These are phyloP conservation scores for Phaeophleospora eucalypticola DNA, from an alignment of 2,329 filamentous ascomycete genomes.

Conservation along the genomic window DNA sequence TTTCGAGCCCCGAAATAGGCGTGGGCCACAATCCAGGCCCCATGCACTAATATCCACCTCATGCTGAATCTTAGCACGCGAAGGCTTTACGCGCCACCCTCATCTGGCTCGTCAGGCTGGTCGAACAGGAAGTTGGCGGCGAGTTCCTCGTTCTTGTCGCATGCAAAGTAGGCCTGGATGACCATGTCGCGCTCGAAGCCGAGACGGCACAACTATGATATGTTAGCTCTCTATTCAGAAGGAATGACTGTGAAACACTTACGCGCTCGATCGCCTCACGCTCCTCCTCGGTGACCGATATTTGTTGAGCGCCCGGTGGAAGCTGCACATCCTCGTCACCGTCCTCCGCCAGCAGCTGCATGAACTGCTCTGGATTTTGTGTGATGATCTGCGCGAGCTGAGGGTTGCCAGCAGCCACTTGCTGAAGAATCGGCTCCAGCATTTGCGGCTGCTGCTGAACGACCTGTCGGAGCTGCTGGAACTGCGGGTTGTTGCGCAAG, in stretches of 20 bases:
- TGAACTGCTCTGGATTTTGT: constrained; percentile 87
- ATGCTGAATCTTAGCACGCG: no score
- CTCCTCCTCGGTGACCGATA: constrained; percentile 92
- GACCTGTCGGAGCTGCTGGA: constrained; percentile 94
- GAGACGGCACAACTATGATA: constrained; percentile 72
- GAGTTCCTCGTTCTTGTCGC: constrained; percentile 98
- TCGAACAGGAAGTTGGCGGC: constrained; percentile 98
- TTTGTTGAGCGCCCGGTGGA: constrained; percentile 82
- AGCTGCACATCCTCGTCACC: constrained; percentile 70
- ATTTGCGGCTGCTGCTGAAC: constrained; percentile 97
- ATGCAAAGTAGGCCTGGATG: constrained; percentile 98
- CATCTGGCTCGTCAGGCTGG: constrained; percentile 71
- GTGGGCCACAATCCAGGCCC: background rate
- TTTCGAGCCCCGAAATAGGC: background rate
- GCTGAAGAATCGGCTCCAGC: constrained; percentile 96
- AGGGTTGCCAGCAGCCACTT: constrained; percentile 91
- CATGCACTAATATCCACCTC: no score
- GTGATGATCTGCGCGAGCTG: constrained; percentile 90
- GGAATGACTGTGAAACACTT: constrained; percentile 36
- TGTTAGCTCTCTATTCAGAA: constrained; percentile 15
- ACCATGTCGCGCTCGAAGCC: constrained; percentile 91
- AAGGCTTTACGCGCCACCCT: constrained; percentile 15
- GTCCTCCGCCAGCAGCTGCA: constrained; percentile 84
- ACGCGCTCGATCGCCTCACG: constrained; percentile 94
- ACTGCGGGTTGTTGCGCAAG: constrained; percentile 90